Percentiles rank a stretch among this genome's conserved stretches.
Evolutionary conservation across 2,329 filamentous ascomycete genomes (phyloP).

Genomic region (Cercospora sp.): DNA sequence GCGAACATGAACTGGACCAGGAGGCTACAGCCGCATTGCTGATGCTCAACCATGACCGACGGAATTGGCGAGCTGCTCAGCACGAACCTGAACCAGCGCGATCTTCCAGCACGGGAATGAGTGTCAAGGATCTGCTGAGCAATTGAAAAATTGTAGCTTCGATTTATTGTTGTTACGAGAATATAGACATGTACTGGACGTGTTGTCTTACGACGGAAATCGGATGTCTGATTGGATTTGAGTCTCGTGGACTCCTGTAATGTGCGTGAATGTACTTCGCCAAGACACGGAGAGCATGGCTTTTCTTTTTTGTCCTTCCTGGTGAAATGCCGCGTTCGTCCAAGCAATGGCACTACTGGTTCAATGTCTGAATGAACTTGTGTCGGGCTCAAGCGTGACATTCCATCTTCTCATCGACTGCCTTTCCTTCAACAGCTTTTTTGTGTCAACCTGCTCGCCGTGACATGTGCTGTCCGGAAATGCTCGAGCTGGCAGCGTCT

Average conservation of each 20-base stretch:
- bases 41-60: conserved; percentile 80
- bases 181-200: not conserved
- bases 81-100: conserved; percentile 18
- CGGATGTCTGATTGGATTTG: not conserved
- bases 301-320: not conserved
- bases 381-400: not conserved
- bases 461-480: not conserved
- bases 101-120: conserved; percentile 40
- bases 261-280: not conserved
- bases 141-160: conserved; percentile 24
- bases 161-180: not conserved
- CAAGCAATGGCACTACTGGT: not conserved
- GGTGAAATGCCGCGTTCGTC: not conserved
- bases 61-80: conserved; percentile 40
- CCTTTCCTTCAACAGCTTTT: not conserved
- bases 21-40: conserved; percentile 83
- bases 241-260: not conserved
- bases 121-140: conserved; percentile 49
- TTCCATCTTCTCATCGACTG: not conserved
- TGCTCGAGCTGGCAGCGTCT: not conserved
- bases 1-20: conserved; percentile 52
- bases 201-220: not conserved
- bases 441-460: not conserved
- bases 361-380: not conserved
- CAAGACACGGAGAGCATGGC: not conserved